Evolutionary conservation across 441 rosid genomes (phyloP), one percentile per base, ranked within the genome.

Genomic region (Rhodomyrtus psidioides): DNA sequence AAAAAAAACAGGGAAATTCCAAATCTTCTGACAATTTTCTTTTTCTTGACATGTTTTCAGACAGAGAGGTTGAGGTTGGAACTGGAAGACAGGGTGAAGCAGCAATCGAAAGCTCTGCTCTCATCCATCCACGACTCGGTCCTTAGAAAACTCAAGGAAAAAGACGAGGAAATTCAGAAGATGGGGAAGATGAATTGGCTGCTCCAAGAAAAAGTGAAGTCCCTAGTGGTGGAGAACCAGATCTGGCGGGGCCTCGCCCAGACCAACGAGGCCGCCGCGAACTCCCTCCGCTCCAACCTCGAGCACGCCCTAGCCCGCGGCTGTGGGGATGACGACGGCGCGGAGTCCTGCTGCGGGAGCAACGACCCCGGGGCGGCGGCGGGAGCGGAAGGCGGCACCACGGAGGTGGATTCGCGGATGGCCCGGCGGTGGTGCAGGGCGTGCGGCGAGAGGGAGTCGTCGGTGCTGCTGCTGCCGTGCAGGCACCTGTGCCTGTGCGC

Each of bases 391-490:
- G 91, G 42, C 12, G 86, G 30, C 28, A 57, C 15, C 53, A 87
- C 28, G 85, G 88, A 21, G 55, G 87, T 55, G 85, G 60, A 10
- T 12, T 70, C 79, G n/a, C 17, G 65, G 34, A 14, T 21, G 39
- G 44, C 13, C 15, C 53, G n/a, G 28, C 62, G 89, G 88, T 42
- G 51, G 85, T 95, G 98, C 86, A 86, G 88, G 58, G 89, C 87
- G 90, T 96, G 98, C 87, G 93, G 98, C 90, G 91, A 90, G 91
- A 90, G 86, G 89, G 96, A 94, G 55, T 88, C 95, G 8, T 91
- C 95, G 83, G 98, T 95, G 90, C 62, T 96, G 94, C 85, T 96
- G 89, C 86, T 95, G 87, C 98, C 98, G 51, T 96, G 98, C 90
- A 91, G 97, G 90, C 98, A 96, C 90, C 89, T 95, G 53, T 95